These are phyloP conservation scores for Gigaspora rosea DNA, from an alignment of 192 early-diverging fungal species.

Conservation along the genomic window DNA sequence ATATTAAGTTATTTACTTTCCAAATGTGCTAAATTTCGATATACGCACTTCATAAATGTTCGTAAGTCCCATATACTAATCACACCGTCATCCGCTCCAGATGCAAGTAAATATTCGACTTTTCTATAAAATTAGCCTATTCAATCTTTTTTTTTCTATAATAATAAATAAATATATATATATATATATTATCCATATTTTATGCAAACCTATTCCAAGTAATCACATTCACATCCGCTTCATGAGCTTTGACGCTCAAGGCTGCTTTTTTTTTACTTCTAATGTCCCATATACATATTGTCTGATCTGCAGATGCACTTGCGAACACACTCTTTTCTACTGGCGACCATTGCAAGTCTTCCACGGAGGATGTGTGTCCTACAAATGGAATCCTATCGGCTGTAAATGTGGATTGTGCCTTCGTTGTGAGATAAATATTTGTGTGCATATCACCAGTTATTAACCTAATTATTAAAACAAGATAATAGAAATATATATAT, in stretches of 20 bases:
- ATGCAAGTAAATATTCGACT: slow-evolving; percentile 85
- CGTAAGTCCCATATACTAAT: slow-evolving; percentile 98
- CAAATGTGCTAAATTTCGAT: slow-evolving; percentile 1
- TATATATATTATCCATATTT: neutral
- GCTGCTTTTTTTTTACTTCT: slow-evolving; percentile 74
- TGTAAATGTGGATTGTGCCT: slow-evolving; percentile 65
- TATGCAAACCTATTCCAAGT: slow-evolving; percentile 81
- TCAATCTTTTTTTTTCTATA: neutral
- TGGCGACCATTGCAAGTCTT: slow-evolving; percentile 98
- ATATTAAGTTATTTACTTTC: too few relatives aligned
- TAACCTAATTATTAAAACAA: slow-evolving; percentile 48
- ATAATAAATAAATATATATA: neutral
- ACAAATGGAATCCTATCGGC: slow-evolving; percentile 75
- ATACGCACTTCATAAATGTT: slow-evolving; percentile 44
- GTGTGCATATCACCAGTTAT: slow-evolving; percentile 84
- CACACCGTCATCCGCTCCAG: slow-evolving; percentile 88
- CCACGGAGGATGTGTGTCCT: slow-evolving; percentile 85
- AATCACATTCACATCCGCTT: slow-evolving; percentile 94
- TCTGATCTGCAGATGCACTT: slow-evolving; percentile 86
- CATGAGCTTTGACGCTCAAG: slow-evolving; percentile 80
- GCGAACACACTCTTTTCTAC: slow-evolving; percentile 90
- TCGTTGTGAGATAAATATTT: slow-evolving; percentile 81
- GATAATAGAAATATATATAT: neutral
- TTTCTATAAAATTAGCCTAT: slow-evolving; percentile 45
- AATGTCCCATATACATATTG: slow-evolving; percentile 94